A percentile compares a stretch with the other conserved stretches of the same genome.
Conservation (phyloP, 148 eudicot genomes). For the Cornus florida region DNA sequence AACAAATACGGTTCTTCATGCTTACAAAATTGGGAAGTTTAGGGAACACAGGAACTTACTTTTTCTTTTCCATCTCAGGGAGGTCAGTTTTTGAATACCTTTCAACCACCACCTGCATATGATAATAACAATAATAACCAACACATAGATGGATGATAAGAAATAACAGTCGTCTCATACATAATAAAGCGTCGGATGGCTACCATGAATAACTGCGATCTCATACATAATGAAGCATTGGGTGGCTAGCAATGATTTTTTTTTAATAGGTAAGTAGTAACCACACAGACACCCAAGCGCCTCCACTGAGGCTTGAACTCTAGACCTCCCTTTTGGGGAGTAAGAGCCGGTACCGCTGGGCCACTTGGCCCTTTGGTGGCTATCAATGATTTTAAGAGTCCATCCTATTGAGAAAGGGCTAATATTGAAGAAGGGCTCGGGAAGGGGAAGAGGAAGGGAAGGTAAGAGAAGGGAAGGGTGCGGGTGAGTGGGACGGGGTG, state of each 20-base stretch:
- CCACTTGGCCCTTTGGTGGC: too few relatives aligned
- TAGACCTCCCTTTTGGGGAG: too few relatives aligned
- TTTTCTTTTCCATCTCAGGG: slow-evolving; percentile 86
- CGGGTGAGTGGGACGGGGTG: background rate
- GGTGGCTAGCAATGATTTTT: background rate
- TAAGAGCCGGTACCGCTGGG: too few relatives aligned
- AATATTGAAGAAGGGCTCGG: too few relatives aligned
- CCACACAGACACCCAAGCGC: too few relatives aligned
- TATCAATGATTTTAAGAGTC: too few relatives aligned
- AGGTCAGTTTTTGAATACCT: slow-evolving; percentile 75
- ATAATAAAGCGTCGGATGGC: background rate
- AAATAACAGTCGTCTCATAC: background rate
- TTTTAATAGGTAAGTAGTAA: too few relatives aligned
- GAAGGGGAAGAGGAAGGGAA: too few relatives aligned
- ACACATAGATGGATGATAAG: background rate
- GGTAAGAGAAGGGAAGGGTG: too few relatives aligned
- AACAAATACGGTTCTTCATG: too few relatives aligned
- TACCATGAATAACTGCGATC: background rate
- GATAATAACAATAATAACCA: slow-evolving; percentile 7
- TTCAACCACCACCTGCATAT: slow-evolving; percentile 77
- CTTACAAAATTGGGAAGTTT: background rate
- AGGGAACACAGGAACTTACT: slow-evolving; percentile 43
- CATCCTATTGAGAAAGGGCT: background rate
- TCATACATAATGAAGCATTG: background rate
- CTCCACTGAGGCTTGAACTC: too few relatives aligned